Conservation (phyloP, 129 eudicot genomes). For the Lactuca saligna region DNA sequence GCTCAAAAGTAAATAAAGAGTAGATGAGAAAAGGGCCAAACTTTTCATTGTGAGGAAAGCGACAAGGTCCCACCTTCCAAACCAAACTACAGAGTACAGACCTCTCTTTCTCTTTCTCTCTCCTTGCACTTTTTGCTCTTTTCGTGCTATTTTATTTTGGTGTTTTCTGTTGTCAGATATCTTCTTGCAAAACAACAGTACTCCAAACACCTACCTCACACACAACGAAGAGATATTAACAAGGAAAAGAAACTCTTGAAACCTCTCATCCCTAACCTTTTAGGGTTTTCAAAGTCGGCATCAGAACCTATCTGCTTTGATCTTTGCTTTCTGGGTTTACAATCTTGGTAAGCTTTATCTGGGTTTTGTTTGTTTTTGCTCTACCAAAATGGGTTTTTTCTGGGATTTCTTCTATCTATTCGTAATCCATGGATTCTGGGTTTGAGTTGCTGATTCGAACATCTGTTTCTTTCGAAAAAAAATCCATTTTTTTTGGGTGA, state of each 20-base stretch:
- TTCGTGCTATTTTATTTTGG: slow-evolving; percentile 28
- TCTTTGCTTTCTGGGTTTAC: slow-evolving; percentile 1
- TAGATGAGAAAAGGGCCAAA: slow-evolving; percentile 32
- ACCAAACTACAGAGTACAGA: slow-evolving; percentile 23
- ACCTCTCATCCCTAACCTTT: slow-evolving; percentile 6
- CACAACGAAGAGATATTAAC: slow-evolving; percentile 22
- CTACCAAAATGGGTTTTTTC: slow-evolving; percentile 25
- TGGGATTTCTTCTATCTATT: slow-evolving; percentile 6
- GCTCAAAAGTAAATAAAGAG: neutral
- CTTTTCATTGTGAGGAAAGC: slow-evolving; percentile 47
- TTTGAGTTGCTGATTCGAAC: slow-evolving; percentile 4
- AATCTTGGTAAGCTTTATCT: slow-evolving; percentile 29
- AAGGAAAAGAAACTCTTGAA: slow-evolving; percentile 16
- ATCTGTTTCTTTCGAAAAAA: neutral
- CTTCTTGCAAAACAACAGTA: slow-evolving; percentile 21
- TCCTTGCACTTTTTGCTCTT: slow-evolving; percentile 30
- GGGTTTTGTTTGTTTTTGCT: slow-evolving; percentile 29
- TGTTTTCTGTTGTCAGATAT: slow-evolving; percentile 23
- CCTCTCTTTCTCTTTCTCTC: slow-evolving; percentile 27
- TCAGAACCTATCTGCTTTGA: slow-evolving; percentile 13
- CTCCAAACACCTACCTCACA: slow-evolving; percentile 43
- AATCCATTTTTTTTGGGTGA: slow-evolving; percentile 4
- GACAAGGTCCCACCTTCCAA: slow-evolving; percentile 62
- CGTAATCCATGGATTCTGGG: slow-evolving; percentile 9
- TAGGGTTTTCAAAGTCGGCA: slow-evolving; percentile 26